phyloP scores from a whole-genome alignment of 768 basidiomycete genomes.

The Macrolepiota albuminosa region DNA sequence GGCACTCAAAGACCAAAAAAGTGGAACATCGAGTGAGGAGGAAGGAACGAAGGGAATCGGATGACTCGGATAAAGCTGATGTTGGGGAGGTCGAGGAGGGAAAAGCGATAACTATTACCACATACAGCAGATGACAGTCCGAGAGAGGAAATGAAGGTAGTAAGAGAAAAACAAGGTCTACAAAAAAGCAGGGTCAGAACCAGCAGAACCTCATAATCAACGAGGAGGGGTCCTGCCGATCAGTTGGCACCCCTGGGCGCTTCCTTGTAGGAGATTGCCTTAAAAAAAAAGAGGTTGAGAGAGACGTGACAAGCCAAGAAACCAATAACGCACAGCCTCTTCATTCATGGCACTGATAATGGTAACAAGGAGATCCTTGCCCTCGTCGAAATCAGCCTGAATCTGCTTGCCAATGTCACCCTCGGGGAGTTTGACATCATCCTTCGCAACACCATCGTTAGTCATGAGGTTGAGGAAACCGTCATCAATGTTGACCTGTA shows the following conservation, averaged over 20 bases:
- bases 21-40: slow-evolving; percentile 6
- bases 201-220: background rate
- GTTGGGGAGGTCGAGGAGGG: slow-evolving; percentile 13
- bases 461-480: slow-evolving; percentile 94
- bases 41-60: slow-evolving; percentile 6
- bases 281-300: slow-evolving; percentile 1
- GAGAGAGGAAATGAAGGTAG: slow-evolving; percentile 8
- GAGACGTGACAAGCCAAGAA: background rate
- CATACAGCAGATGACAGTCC: slow-evolving; percentile 10
- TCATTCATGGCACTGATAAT: slow-evolving; percentile 89
- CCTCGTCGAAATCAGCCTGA: slow-evolving; percentile 64
- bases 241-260: slow-evolving; percentile 58
- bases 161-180: slow-evolving; percentile 2
- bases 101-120: slow-evolving; percentile 19
- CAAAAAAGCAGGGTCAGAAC: background rate
- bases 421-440: slow-evolving; percentile 94
- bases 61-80: slow-evolving; percentile 20
- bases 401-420: slow-evolving; percentile 75
- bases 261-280: slow-evolving; percentile 87
- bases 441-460: slow-evolving; percentile 73
- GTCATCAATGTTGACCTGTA: slow-evolving; percentile 84
- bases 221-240: slow-evolving; percentile 6
- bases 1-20: slow-evolving; percentile 6
- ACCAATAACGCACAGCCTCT: slow-evolving; percentile 56
- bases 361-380: slow-evolving; percentile 86